Conservation (phyloP, 2,329 filamentous ascomycete genomes). For the Sporothrix sp. region DNA sequence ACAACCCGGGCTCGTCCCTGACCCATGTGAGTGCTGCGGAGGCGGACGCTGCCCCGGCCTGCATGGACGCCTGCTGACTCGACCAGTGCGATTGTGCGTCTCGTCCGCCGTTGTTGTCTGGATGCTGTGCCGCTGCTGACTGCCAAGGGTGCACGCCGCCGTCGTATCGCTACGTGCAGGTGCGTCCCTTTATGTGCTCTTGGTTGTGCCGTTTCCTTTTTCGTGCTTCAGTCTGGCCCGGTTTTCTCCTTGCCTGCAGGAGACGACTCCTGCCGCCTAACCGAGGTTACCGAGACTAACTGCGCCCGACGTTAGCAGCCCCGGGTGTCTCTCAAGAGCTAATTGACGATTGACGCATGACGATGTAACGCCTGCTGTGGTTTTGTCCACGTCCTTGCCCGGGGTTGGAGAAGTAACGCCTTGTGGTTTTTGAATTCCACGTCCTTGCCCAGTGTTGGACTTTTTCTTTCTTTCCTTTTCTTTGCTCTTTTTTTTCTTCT, state of each 20-base stretch:
- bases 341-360: slow-evolving; percentile 6
- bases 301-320: slow-evolving; percentile 2
- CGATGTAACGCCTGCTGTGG: too few species aligned
- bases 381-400: too few species aligned
- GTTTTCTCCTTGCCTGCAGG: slow-evolving; percentile 10
- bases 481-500: neutral
- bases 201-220: neutral
- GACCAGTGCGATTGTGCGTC: slow-evolving; percentile 17
- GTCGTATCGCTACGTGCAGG: slow-evolving; percentile 11
- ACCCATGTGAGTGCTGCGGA: slow-evolving; percentile 45
- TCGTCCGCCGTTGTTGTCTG: too few species aligned
- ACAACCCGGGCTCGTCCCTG: slow-evolving; percentile 72
- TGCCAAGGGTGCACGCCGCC: slow-evolving; percentile 15
- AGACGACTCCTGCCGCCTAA: neutral
- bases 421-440: neutral
- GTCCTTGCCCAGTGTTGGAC: neutral
- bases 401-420: too few species aligned
- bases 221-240: slow-evolving; percentile 1
- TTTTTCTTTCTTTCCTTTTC: neutral
- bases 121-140: too few species aligned
- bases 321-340: slow-evolving; percentile 10
- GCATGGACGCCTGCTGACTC: too few species aligned
- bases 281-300: slow-evolving; percentile 15
- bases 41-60: too few species aligned
- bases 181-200: neutral